Percentiles rank a stretch among this genome's conserved stretches.
phyloP scores from a whole-genome alignment of 23 red algal species.

The Gracilaria vermiculophylla region DNA sequence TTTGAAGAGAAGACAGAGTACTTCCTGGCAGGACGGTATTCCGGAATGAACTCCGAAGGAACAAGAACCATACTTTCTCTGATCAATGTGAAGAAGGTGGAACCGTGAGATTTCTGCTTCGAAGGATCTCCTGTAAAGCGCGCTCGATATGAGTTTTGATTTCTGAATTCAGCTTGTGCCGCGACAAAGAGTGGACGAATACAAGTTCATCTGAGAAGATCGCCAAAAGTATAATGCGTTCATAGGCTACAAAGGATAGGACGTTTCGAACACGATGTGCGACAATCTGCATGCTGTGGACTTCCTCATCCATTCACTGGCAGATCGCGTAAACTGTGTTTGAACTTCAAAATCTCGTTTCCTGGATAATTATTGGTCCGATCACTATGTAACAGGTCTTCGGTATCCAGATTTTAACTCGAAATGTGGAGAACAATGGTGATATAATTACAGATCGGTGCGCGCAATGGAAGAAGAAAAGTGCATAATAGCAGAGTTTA shows the following conservation, averaged over 20 bases:
- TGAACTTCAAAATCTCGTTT: background rate
- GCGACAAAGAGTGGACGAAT: no score
- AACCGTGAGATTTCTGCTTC: background rate
- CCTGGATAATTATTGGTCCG: background rate
- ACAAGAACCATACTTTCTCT: conserved; percentile 47
- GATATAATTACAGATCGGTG: no score
- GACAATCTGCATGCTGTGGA: no score
- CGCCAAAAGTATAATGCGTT: no score
- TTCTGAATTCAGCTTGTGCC: no score
- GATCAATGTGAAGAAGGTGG: background rate
- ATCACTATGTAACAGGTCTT: background rate
- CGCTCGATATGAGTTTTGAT: background rate
- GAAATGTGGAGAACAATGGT: no score
- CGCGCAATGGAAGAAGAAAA: no score
- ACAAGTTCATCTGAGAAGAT: no score
- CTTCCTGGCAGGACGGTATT: conserved; percentile 64
- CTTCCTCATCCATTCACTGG: no score
- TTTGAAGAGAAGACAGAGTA: conserved; percentile 40
- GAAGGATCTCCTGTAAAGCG: background rate
- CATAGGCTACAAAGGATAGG: background rate
- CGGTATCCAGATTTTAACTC: background rate
- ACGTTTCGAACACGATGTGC: no score
- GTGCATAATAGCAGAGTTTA: no score
- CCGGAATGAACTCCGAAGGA: conserved; percentile 69
- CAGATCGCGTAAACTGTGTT: background rate